Conservation (phyloP, 2,329 filamentous ascomycete species). For the Bipolaris zeicola region DNA sequence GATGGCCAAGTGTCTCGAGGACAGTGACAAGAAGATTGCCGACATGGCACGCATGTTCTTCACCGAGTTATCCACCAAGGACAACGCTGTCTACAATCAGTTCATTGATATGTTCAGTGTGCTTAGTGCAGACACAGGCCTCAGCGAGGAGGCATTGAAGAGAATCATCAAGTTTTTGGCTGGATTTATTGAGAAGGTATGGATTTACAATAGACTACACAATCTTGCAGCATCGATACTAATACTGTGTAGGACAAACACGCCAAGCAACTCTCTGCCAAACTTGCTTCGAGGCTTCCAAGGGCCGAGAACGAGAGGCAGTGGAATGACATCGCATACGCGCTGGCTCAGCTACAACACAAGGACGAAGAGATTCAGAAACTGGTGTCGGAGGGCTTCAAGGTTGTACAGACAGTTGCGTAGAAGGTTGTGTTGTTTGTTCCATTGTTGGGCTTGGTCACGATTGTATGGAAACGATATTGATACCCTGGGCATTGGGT, state of each 20-base stretch:
- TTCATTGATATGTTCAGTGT: conserved; percentile 99
- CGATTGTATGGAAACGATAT: conserved; percentile 3
- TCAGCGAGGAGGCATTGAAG: conserved; percentile 85
- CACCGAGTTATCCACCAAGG: conserved; percentile 94
- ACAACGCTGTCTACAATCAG: conserved; percentile 98
- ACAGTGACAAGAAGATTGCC: conserved; percentile 90
- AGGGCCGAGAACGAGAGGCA: conserved; percentile 91
- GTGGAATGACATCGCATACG: conserved; percentile 97
- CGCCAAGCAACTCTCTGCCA: conserved; percentile 89
- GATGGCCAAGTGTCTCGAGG: conserved; percentile 98
- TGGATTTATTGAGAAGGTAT: conserved; percentile 95
- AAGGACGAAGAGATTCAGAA: conserved; percentile 90
- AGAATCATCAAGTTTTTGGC: conserved; percentile 90
- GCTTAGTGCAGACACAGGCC: conserved; percentile 76
- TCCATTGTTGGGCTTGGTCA: background rate
- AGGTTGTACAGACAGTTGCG: conserved; percentile 51
- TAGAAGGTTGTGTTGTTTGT: background rate
- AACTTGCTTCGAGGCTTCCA: conserved; percentile 82
- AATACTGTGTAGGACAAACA: conserved; percentile 78
- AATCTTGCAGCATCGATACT: background rate
- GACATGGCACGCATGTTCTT: conserved; percentile 99
- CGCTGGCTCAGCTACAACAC: conserved; percentile 84
- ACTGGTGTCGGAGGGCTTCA: conserved; percentile 74
- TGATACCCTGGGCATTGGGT: conserved; percentile 5
- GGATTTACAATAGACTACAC: background rate